Base-by-base conservation (phyloP, 352 stramenopile genomes). In the Blastocystis sp. region DNA sequence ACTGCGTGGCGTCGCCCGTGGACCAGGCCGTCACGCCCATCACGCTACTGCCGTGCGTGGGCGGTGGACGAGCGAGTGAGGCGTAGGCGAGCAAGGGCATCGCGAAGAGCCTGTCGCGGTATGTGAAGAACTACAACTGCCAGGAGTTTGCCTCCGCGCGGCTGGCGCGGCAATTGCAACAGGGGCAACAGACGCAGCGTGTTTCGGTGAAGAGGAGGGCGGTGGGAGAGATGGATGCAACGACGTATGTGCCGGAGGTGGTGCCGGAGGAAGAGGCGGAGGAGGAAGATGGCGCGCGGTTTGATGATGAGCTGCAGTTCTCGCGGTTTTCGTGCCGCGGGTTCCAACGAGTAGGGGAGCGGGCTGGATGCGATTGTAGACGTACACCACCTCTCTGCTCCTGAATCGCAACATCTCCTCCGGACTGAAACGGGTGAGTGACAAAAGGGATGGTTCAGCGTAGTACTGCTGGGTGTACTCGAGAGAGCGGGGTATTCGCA, bases 401-500 rank as follows among this genome's bases (percentile, higher is more conserved):
- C 64, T 74, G n/a, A 74, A 74, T 52, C 28, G 64, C 7, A 74
- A 74, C 14, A 74, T 74, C 40, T 74, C 64, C 34, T 48, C 10
- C 21, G 64, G 64, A 42, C 34, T 74, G 45, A 48, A 74, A 48
- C 64, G 64, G 10, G 64, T 74, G 21, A 14, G 21, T 24, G 21
- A n/a, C 45, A n/a, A 48, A 7, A 10, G 10, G 14, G 6, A 19
- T 11, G 19, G 0, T 74, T 24, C 21, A 24, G n/a, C 9, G 3
- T 45, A 74, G 64, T 74, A 48, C 45, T 42, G 42, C 17, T 74
- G 64, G 64, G 34, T 74, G 17, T 74, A 74, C 45, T 74, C 64
- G 21, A 34, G 64, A 21, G 42, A 54, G 17, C n/a, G 24, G 21
- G 45, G 21, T 9, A 42, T 34, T 48, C 28, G 64, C 17, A 52